These are phyloP conservation scores for Tricholoma matsutake DNA, from an alignment of 768 basidiomycete species.

Conservation along the genomic window DNA sequence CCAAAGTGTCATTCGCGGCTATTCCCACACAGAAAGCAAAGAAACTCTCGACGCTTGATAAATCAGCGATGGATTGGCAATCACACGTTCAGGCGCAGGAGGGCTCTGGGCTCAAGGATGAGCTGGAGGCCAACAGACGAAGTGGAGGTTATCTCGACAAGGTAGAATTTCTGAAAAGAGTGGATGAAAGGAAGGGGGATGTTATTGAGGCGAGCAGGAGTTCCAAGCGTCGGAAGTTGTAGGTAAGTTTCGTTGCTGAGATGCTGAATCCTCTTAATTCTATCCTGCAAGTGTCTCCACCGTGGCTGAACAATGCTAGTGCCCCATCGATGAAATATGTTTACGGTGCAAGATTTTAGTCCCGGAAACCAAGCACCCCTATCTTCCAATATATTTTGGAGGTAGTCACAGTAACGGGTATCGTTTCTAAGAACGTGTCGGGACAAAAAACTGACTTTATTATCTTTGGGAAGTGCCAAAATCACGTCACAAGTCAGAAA, in stretches of 20 bases:
- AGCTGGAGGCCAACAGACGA: conserved; percentile 70
- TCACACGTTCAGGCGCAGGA: conserved; percentile 51
- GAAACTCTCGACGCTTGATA: conserved; percentile 81
- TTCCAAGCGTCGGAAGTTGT: conserved; percentile 49
- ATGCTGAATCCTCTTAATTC: neutral
- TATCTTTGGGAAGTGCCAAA: too few species aligned
- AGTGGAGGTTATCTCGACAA: conserved; percentile 83
- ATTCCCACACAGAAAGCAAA: conserved; percentile 61
- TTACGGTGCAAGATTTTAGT: too few species aligned
- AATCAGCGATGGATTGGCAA: conserved; percentile 85
- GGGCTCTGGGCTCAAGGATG: conserved; percentile 50
- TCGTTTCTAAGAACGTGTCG: too few species aligned
- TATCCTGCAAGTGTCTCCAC: neutral
- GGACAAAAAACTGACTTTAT: too few species aligned
- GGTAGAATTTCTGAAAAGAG: conserved; percentile 77
- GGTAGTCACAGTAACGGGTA: too few species aligned
- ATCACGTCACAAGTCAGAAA: too few species aligned
- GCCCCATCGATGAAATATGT: too few species aligned
- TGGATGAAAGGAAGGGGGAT: conserved; percentile 68
- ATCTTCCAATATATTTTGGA: too few species aligned
- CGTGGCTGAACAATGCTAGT: too few species aligned
- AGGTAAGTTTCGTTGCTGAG: neutral
- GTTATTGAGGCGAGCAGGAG: conserved; percentile 54
- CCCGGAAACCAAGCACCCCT: too few species aligned
- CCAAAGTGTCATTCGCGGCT: conserved; percentile 53